Conservation (phyloP, 2,329 filamentous ascomycete genomes). For the Fusarium zealandicum region DNA sequence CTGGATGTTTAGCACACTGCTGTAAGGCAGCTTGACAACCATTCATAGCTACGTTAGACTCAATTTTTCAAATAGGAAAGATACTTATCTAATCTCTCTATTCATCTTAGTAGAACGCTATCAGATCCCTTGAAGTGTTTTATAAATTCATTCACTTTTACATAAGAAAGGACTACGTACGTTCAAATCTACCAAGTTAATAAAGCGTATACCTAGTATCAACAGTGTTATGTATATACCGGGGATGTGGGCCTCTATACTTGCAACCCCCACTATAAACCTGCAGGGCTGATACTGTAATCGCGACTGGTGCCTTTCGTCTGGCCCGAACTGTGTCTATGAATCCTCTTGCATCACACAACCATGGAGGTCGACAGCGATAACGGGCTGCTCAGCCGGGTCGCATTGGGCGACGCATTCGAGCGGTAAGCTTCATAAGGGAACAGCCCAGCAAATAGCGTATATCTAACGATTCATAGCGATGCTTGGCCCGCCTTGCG, state of each 20-base stretch:
- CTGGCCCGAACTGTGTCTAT: slow-evolving; percentile 11
- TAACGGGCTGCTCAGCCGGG: slow-evolving; percentile 55
- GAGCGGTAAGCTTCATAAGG: slow-evolving; percentile 58
- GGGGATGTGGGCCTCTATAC: slow-evolving; percentile 36
- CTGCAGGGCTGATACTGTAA: slow-evolving; percentile 10
- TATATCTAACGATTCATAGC: slow-evolving; percentile 53
- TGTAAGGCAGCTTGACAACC: too few species aligned
- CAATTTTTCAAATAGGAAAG: too few species aligned
- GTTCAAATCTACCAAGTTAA: too few species aligned
- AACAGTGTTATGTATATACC: slow-evolving; percentile 39
- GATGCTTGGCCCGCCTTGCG: slow-evolving; percentile 74
- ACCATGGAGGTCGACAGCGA: slow-evolving; percentile 64
- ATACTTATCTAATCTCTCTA: too few species aligned
- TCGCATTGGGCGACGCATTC: slow-evolving; percentile 61
- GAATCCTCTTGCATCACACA: slow-evolving; percentile 35
- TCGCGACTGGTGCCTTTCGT: slow-evolving; percentile 17
- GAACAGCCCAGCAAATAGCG: slow-evolving; percentile 15
- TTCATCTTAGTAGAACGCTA: too few species aligned
- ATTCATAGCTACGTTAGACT: too few species aligned
- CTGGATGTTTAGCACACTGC: too few species aligned
- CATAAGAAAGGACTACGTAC: too few species aligned
- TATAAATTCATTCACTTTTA: too few species aligned
- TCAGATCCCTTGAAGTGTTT: too few species aligned
- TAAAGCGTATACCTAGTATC: not conserved
- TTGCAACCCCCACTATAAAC: slow-evolving; percentile 41